Percentiles rank a stretch among this genome's conserved stretches.
Evolutionary conservation across 2,329 filamentous ascomycete genomes (phyloP).

Genomic region (Zymoseptoria pseudotritici): DNA sequence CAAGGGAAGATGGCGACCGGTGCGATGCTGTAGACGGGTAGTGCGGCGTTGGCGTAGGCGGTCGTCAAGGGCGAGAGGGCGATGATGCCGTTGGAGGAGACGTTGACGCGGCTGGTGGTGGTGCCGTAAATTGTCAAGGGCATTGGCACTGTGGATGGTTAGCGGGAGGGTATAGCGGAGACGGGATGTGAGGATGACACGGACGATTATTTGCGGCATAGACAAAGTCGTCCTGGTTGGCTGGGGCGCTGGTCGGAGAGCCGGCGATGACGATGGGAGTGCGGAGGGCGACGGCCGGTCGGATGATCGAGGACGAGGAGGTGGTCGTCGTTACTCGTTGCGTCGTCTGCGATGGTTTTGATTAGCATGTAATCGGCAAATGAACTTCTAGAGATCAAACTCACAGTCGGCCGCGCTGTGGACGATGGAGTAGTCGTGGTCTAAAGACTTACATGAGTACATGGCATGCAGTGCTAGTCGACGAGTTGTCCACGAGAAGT

Average conservation of each 20-base stretch:
- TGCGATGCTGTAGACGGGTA: constrained; percentile 4
- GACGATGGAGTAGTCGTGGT: background rate
- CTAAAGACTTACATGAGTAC: background rate
- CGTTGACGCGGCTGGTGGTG: background rate
- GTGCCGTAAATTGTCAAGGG: background rate
- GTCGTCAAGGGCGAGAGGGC: background rate
- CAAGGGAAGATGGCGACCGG: constrained; percentile 7
- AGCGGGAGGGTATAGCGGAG: background rate
- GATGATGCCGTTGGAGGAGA: constrained; percentile 2
- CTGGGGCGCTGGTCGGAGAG: background rate
- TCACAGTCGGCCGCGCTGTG: background rate
- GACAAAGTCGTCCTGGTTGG: background rate
- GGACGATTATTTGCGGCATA: background rate
- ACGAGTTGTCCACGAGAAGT: background rate
- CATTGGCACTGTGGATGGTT: background rate
- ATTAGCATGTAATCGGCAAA: no score
- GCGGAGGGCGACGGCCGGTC: constrained; percentile 4
- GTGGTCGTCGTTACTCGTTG: background rate
- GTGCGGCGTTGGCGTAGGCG: background rate
- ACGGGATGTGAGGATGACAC: background rate
- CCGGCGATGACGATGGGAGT: constrained; percentile 4
- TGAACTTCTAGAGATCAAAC: background rate
- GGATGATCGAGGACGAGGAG: background rate
- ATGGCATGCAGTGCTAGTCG: background rate
- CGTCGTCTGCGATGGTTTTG: background rate